Base-by-base conservation (phyloP, 2,329 filamentous ascomycete species). In the Coniochaeta sp. region DNA sequence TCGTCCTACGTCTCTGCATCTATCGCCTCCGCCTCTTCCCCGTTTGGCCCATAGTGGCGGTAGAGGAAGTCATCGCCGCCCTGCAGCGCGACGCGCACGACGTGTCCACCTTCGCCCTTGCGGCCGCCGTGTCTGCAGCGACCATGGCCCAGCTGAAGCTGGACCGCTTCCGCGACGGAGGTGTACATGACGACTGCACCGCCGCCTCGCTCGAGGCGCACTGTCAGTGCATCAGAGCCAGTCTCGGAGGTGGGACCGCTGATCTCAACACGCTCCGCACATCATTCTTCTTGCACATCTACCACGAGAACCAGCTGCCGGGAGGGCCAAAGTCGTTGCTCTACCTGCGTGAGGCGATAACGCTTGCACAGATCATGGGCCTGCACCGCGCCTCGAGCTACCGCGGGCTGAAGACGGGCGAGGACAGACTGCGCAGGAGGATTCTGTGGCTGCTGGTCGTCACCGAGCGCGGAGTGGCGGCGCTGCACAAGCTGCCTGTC, bases 251-350 rank as follows among this genome's bases (percentile, higher is more conserved):
- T 31, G 59, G 60, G 4, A 51, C 52, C 12, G 31, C 56, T 63
- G 68, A 65, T 14, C 61, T 78, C 18, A 67, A 75, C 48, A 65
- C 63, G 31, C 56, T 79, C 3, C 67, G 73, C 4, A 72, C 71
- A 2, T 72, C 74, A 0, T 79, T 78, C 55, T 79, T 78, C 47
- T 61, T 78, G 16, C 76, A 78, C 56, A 71, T 77, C 10, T 77
- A 76, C 50, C 69, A 77, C 55, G 75, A 78, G 57, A 78, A 78
- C 50, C 67, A 71, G 52, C 56, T 65, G 9, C 65, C 73, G 0
- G 75, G 75, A 3, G 73, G 74, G 1, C 67, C 65, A 2, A 71
- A 71, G 49, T 77, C 75, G 2, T 61, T 77, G 7, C 57, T 78
- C 7, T 75, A 74, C 55, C 57, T 79, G 6, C 67, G 76, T 6